Evolutionary conservation across 2,329 filamentous ascomycete species (phyloP).

Genomic region (Proliferodiscus dingleyae): DNA sequence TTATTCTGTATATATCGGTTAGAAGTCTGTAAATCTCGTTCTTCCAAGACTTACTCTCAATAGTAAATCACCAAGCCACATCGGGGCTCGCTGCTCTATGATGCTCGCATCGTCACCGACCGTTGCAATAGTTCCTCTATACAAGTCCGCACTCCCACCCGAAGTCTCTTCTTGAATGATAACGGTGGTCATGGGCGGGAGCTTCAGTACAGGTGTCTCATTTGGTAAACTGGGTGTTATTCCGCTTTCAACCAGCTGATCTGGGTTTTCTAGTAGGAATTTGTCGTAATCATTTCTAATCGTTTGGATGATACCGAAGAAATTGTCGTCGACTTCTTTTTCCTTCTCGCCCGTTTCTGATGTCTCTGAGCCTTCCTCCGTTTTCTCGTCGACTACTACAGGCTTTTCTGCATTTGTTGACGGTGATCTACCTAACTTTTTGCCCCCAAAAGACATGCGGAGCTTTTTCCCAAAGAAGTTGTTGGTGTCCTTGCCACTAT

Average conservation of each 20-base stretch:
- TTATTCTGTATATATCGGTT: slow-evolving; percentile 55
- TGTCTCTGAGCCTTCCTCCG: slow-evolving; percentile 52
- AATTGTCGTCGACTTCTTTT: slow-evolving; percentile 70
- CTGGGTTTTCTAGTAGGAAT: slow-evolving; percentile 51
- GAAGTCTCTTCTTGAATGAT: slow-evolving; percentile 66
- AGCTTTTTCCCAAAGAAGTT: slow-evolving; percentile 81
- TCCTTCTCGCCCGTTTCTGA: slow-evolving; percentile 55
- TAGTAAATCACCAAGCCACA: slow-evolving; percentile 88
- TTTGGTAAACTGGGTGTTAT: slow-evolving; percentile 65
- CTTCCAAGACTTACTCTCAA: slow-evolving; percentile 57
- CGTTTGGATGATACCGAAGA: slow-evolving; percentile 67
- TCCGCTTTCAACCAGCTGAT: slow-evolving; percentile 52
- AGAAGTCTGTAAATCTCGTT: too few species aligned
- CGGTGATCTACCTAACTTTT: slow-evolving; percentile 71
- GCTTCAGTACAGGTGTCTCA: slow-evolving; percentile 72
- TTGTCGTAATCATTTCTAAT: slow-evolving; percentile 71
- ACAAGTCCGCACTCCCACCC: slow-evolving; percentile 75
- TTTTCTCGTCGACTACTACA: slow-evolving; percentile 69
- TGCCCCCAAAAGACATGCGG: slow-evolving; percentile 71
- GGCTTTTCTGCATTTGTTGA: slow-evolving; percentile 69
- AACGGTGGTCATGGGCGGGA: slow-evolving; percentile 61
- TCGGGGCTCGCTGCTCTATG: slow-evolving; percentile 80
- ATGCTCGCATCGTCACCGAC: slow-evolving; percentile 73
- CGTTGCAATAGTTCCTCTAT: slow-evolving; percentile 78
- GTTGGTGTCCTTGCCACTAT: slow-evolving; percentile 48